Conservation (phyloP, 176 grass and related monocot species). For the Rhynchospora pubera region DNA sequence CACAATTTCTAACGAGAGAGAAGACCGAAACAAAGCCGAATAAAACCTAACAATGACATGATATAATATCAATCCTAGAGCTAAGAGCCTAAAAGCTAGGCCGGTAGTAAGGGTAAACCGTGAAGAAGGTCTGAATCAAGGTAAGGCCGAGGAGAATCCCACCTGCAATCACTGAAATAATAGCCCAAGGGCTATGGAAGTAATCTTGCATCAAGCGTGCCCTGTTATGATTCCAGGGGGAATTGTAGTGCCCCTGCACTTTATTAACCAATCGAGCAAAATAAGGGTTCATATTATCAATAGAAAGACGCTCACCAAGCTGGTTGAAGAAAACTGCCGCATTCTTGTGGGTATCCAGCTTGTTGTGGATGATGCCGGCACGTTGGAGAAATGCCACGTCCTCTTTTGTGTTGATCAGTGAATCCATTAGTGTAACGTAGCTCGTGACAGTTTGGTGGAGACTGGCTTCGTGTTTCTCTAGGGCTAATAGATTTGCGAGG, state of each 20-base stretch:
- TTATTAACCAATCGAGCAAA: neutral
- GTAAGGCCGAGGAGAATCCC: slow-evolving; percentile 10
- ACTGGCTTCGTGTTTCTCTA: neutral
- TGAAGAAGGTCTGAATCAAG: slow-evolving; percentile 8
- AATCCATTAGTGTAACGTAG: slow-evolving; percentile 18
- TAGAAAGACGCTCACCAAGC: neutral
- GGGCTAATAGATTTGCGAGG: neutral
- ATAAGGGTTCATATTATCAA: neutral
- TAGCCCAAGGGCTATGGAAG: slow-evolving; percentile 20
- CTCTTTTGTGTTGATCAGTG: slow-evolving; percentile 5
- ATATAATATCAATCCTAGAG: no score
- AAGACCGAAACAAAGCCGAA: no score
- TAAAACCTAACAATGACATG: no score
- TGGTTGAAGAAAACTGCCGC: slow-evolving; percentile 20
- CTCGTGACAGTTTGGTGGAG: neutral
- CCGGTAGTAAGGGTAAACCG: slow-evolving; percentile 13
- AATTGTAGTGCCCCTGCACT: slow-evolving; percentile 11
- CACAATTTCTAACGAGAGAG: no score
- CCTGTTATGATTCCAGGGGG: slow-evolving; percentile 1
- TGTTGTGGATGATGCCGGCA: slow-evolving; percentile 12
- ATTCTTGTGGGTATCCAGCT: slow-evolving; percentile 18
- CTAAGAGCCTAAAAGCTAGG: neutral
- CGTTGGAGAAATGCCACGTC: slow-evolving; percentile 16
- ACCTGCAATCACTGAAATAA: neutral
- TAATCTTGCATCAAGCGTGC: slow-evolving; percentile 17